Percentiles rank a stretch among this genome's conserved stretches.
Conservation (phyloP, 306 rosid genomes). For the Prunus mume region DNA sequence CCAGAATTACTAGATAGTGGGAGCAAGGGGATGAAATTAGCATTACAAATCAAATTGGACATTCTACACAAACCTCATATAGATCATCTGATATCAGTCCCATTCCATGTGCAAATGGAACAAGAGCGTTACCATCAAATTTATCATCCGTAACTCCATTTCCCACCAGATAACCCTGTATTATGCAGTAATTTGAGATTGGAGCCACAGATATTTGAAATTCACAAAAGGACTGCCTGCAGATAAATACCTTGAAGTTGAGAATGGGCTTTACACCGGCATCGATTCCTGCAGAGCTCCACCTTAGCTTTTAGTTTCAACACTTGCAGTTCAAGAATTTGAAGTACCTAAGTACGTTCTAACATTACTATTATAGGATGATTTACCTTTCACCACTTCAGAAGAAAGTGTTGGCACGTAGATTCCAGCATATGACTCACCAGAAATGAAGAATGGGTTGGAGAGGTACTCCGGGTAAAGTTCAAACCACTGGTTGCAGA, state of each 20-base stretch:
- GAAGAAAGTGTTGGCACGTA: conserved; percentile 88
- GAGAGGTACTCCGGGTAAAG: conserved; percentile 67
- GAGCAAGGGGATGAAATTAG: neutral
- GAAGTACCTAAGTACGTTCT: neutral
- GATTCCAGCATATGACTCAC: conserved; percentile 94
- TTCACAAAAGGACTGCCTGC: conserved; percentile 11
- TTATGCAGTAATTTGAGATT: conserved; percentile 21
- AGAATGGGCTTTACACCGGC: conserved; percentile 55
- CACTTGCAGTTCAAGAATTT: neutral
- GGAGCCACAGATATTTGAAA: conserved; percentile 16
- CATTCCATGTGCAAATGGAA: conserved; percentile 96
- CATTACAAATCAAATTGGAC: neutral
- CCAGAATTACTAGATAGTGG: conserved; percentile 12
- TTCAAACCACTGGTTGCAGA: conserved; percentile 72
- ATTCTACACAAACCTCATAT: conserved; percentile 53
- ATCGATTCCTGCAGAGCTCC: conserved; percentile 51
- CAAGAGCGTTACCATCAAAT: conserved; percentile 88
- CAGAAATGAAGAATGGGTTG: conserved; percentile 71
- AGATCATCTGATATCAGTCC: conserved; percentile 84
- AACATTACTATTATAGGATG: neutral
- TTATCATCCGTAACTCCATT: conserved; percentile 81
- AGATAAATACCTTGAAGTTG: conserved; percentile 67
- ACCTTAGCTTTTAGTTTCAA: conserved; percentile 11
- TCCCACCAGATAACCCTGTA: conserved; percentile 91
- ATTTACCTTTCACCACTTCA: conserved; percentile 71